phyloP scores from a whole-genome alignment of 495 filamentous ascomycete genomes.

The Trichoderma orchidacearum region DNA sequence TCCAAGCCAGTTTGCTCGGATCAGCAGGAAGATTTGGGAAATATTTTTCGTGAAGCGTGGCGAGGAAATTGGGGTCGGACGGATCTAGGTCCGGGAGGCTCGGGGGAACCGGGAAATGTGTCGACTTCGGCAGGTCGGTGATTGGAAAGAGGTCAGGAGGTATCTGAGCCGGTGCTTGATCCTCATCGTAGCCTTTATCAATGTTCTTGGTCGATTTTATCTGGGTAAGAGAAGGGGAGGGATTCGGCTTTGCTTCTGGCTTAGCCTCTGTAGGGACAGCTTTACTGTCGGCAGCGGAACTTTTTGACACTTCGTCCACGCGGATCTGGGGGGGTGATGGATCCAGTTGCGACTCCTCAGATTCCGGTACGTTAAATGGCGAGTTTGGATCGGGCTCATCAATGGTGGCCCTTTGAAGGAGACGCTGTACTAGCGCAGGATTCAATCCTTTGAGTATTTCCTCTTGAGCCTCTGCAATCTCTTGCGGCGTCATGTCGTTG shows the following conservation, averaged over 20 bases:
- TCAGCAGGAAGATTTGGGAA: conserved; percentile 79
- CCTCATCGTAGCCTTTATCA: conserved; percentile 7
- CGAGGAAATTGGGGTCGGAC: conserved; percentile 64
- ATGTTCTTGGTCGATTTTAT: background rate
- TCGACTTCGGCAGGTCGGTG: conserved; percentile 23
- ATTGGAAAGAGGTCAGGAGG: conserved; percentile 48
- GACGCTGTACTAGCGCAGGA: conserved; percentile 56
- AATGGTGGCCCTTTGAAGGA: conserved; percentile 68
- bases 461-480: conserved; percentile 63
- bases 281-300: conserved; percentile 12
- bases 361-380: conserved; percentile 15
- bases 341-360: conserved; percentile 6
- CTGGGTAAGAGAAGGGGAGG: conserved; percentile 2
- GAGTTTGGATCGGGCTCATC: conserved; percentile 40
- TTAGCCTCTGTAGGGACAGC: conserved; percentile 2
- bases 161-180: conserved; percentile 12
- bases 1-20: conserved; percentile 80
- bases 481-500: conserved; percentile 63
- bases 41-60: conserved; percentile 76
- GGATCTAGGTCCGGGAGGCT: conserved; percentile 63
- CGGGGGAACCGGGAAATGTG: conserved; percentile 24
- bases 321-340: conserved; percentile 8
- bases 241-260: conserved; percentile 13
- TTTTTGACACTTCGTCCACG: conserved; percentile 9
- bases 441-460: conserved; percentile 61